Evolutionary conservation across 768 basidiomycete genomes (phyloP).

Genomic region (Psilocybe tampanensis): DNA sequence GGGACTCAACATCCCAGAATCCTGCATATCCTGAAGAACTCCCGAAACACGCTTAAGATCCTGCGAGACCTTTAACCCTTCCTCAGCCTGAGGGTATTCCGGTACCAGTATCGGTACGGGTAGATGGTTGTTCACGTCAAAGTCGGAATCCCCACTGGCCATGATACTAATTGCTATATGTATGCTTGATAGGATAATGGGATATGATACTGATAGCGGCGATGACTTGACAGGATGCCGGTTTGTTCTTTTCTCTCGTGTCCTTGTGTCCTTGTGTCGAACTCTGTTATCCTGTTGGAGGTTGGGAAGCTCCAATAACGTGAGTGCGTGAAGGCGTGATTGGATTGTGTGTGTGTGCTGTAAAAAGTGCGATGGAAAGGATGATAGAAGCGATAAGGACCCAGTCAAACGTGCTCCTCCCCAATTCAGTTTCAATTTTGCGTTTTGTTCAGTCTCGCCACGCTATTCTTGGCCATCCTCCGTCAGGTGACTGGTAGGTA

Average conservation of each 20-base stretch:
- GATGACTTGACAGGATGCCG: background rate
- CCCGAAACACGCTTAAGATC: constrained; percentile 54
- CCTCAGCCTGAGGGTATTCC: too few species aligned
- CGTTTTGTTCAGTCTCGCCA: background rate
- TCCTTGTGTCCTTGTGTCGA: background rate
- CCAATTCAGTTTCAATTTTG: too few species aligned
- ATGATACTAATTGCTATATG: constrained; percentile 17
- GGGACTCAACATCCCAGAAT: constrained; percentile 24
- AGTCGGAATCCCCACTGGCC: constrained; percentile 16
- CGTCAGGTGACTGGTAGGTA: background rate
- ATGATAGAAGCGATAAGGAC: constrained; percentile 3
- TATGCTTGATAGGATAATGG: too few species aligned
- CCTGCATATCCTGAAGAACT: constrained; percentile 52
- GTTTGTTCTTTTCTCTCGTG: background rate
- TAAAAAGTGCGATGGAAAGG: background rate
- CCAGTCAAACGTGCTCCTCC: background rate
- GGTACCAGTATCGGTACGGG: background rate
- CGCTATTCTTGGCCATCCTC: background rate
- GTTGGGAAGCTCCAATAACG: constrained; percentile 10
- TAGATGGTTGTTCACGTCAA: background rate
- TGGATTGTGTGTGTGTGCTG: background rate
- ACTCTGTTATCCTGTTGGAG: background rate
- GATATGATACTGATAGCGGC: background rate
- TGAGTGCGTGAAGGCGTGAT: constrained; percentile 18
- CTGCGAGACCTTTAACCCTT: constrained; percentile 34